Percentiles rank a stretch among this genome's conserved stretches.
Evolutionary conservation across 2,329 filamentous ascomycete species (phyloP).

Genomic region (Fusarium metavorans): DNA sequence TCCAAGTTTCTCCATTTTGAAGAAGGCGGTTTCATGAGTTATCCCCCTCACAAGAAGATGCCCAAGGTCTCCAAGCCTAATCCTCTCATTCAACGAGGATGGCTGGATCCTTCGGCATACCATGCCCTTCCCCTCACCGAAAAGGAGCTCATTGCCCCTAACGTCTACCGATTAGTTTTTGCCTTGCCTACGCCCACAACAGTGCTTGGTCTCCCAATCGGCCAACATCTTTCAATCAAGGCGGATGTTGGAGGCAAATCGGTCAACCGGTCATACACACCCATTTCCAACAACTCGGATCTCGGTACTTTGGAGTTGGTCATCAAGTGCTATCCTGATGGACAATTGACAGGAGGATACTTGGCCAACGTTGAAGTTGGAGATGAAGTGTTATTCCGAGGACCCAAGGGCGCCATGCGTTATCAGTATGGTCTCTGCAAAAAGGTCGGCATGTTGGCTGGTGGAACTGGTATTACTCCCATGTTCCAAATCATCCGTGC

Average conservation of each 20-base stretch:
- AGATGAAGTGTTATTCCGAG: conserved; percentile 64
- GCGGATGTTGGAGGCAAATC: conserved; percentile 58
- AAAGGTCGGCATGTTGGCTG: conserved; percentile 67
- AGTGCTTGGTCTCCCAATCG: conserved; percentile 66
- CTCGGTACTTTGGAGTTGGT: conserved; percentile 63
- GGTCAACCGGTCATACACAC: conserved; percentile 67
- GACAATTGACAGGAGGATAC: conserved; percentile 62
- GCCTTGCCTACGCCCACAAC: conserved; percentile 57
- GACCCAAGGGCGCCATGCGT: conserved; percentile 68
- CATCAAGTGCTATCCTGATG: conserved; percentile 64
- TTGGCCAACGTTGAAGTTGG: conserved; percentile 60
- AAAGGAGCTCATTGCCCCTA: conserved; percentile 55
- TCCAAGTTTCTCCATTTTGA: conserved; percentile 48
- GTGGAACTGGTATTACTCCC: conserved; percentile 52
- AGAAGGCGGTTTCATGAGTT: conserved; percentile 40
- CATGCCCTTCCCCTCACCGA: conserved; percentile 58
- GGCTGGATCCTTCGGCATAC: conserved; percentile 63
- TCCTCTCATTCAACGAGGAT: conserved; percentile 51
- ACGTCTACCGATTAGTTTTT: conserved; percentile 62
- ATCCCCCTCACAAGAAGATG: conserved; percentile 51
- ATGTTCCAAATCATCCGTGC: conserved; percentile 69
- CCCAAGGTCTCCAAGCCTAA: conserved; percentile 50
- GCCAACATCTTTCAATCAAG: conserved; percentile 67
- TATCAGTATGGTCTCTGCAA: conserved; percentile 58
- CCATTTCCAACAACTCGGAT: conserved; percentile 63